Evolutionary conservation across 2,329 filamentous ascomycete species (phyloP).

Genomic region (Teratosphaeria epicoccoides): DNA sequence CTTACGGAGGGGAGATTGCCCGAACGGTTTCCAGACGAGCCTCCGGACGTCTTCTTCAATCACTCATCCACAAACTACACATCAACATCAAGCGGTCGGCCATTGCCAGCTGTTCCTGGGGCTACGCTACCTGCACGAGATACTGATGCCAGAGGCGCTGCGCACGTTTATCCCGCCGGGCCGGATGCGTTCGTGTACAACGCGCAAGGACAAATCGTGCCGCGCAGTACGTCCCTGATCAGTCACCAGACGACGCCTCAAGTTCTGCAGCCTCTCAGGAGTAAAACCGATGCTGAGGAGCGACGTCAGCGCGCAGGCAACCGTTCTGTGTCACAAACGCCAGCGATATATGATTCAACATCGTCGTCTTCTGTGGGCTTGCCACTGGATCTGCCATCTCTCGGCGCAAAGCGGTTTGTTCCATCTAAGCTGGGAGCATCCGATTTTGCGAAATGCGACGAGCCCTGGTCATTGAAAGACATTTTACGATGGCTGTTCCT

Average conservation of each 20-base stretch:
- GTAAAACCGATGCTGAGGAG: slow-evolving; percentile 84
- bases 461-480: slow-evolving; percentile 90
- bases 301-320: slow-evolving; percentile 34
- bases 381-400: slow-evolving; percentile 20
- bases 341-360: slow-evolving; percentile 28
- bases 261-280: slow-evolving; percentile 72
- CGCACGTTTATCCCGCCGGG: slow-evolving; percentile 12
- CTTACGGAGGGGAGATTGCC: slow-evolving; percentile 33
- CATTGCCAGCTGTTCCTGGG: slow-evolving; percentile 54
- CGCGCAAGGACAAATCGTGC: slow-evolving; percentile 35
- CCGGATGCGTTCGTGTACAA: slow-evolving; percentile 18
- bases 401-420: slow-evolving; percentile 52
- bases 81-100: slow-evolving; percentile 27
- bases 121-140: slow-evolving; percentile 22
- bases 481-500: slow-evolving; percentile 77
- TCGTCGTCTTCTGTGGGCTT: slow-evolving; percentile 16
- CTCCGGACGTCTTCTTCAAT: slow-evolving; percentile 88
- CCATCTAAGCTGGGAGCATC: slow-evolving; percentile 54
- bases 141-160: slow-evolving; percentile 10
- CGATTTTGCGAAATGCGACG: slow-evolving; percentile 74
- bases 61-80: slow-evolving; percentile 55
- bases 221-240: slow-evolving; percentile 70
- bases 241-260: slow-evolving; percentile 72
- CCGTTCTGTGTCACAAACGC: slow-evolving; percentile 30
- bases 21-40: slow-evolving; percentile 42